A percentile compares a stretch with the other conserved stretches of the same genome.
Evolutionary conservation across 75 land plant species (phyloP).

Genomic region (Larix kaempferi): DNA sequence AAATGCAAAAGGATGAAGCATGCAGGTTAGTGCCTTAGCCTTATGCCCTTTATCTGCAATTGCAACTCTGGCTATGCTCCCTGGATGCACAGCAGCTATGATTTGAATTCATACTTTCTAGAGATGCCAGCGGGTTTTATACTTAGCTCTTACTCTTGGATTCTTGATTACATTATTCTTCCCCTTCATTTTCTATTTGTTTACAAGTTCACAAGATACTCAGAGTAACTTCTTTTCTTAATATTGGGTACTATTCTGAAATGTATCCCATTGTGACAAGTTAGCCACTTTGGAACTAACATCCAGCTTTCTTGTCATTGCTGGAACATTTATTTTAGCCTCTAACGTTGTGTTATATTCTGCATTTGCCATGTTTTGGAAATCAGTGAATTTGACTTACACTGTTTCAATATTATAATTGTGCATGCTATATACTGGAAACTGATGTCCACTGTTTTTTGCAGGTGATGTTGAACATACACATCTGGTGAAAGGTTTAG

Average conservation of each 20-base stretch:
- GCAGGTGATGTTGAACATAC: slow-evolving; percentile 99
- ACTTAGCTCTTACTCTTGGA: neutral
- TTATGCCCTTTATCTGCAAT: neutral
- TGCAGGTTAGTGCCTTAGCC: neutral
- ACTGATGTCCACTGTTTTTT: slow-evolving; percentile 8
- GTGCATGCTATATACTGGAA: neutral
- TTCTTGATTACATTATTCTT: neutral
- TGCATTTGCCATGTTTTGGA: neutral
- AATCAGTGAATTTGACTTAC: neutral
- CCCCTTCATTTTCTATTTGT: neutral
- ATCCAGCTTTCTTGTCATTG: neutral
- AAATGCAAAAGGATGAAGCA: neutral
- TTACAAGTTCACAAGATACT: neutral
- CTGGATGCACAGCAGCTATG: neutral
- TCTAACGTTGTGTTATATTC: neutral
- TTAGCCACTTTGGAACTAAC: neutral
- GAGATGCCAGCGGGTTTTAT: neutral
- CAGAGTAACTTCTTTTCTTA: neutral
- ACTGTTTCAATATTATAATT: neutral
- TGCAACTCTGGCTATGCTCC: neutral
- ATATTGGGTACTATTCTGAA: neutral
- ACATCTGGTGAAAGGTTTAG: slow-evolving; percentile 98
- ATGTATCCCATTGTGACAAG: neutral
- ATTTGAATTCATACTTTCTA: neutral
- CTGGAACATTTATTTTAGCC: neutral